Evolutionary conservation across 176 grass and related monocot species (phyloP).

Genomic region (Cenchrus purpureus): DNA sequence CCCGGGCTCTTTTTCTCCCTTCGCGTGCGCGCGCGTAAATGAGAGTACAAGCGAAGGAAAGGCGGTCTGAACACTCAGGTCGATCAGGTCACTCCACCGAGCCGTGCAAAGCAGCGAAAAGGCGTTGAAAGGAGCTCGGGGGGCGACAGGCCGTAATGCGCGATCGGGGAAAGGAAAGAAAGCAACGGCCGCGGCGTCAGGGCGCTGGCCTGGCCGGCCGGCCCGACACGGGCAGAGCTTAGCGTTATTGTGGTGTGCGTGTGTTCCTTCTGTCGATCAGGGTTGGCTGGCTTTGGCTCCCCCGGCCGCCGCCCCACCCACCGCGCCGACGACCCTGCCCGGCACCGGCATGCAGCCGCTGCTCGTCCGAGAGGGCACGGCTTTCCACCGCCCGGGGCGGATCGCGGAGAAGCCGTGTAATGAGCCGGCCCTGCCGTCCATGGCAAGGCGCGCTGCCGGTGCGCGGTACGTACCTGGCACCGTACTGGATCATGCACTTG

Average conservation of each 20-base stretch:
- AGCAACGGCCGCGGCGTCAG: slow-evolving; percentile 28
- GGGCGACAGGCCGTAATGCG: slow-evolving; percentile 32
- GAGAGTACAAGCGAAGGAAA: slow-evolving; percentile 42
- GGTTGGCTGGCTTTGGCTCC: too few relatives aligned
- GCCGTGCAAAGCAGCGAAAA: background rate
- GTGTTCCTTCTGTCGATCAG: background rate
- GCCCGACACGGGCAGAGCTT: background rate
- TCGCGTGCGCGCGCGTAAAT: background rate
- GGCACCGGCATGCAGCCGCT: background rate
- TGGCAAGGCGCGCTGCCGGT: slow-evolving; percentile 7
- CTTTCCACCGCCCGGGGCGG: background rate
- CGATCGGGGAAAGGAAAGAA: slow-evolving; percentile 16
- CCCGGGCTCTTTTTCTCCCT: background rate
- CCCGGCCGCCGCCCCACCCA: too few relatives aligned
- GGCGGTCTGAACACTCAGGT: slow-evolving; percentile 38
- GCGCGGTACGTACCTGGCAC: background rate
- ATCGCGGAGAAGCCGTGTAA: background rate
- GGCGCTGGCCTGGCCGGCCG: background rate
- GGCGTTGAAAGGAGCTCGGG: background rate
- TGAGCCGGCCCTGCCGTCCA: slow-evolving; percentile 16
- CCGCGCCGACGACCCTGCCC: background rate
- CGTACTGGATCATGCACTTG: background rate
- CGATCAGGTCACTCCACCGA: background rate
- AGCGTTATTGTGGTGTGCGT: background rate
- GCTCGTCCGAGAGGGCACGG: slow-evolving; percentile 24